Evolutionary conservation across 2,329 filamentous ascomycete genomes (phyloP).

Genomic region (Fusarium fujikuroi): DNA sequence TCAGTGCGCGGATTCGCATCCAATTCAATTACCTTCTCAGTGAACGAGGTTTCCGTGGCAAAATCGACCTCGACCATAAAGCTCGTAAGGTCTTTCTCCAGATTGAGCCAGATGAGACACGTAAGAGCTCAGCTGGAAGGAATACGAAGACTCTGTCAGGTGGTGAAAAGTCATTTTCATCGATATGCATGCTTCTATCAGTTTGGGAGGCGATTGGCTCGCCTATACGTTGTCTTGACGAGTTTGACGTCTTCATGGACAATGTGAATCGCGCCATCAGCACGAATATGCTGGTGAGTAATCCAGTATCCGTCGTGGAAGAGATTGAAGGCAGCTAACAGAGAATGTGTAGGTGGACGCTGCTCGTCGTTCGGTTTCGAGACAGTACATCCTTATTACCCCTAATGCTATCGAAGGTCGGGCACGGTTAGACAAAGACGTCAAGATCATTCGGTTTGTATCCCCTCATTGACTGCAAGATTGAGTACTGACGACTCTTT

Average conservation of each 20-base stretch:
- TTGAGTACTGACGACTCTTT: slow-evolving; percentile 39
- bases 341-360: slow-evolving; percentile 72
- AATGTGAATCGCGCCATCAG: slow-evolving; percentile 93
- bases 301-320: not conserved
- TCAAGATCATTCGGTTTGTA: slow-evolving; percentile 78
- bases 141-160: slow-evolving; percentile 93
- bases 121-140: slow-evolving; percentile 74
- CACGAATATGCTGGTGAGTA: slow-evolving; percentile 88
- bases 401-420: slow-evolving; percentile 81
- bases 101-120: slow-evolving; percentile 77
- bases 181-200: slow-evolving; percentile 89
- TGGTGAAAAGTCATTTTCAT: slow-evolving; percentile 97
- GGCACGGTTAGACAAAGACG: slow-evolving; percentile 71
- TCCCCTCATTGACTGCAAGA: not conserved
- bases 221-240: slow-evolving; percentile 92
- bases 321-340: not conserved
- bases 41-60: slow-evolving; percentile 88
- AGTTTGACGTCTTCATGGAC: slow-evolving; percentile 99
- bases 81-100: slow-evolving; percentile 80
- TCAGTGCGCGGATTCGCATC: slow-evolving; percentile 85
- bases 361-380: slow-evolving; percentile 85
- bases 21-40: slow-evolving; percentile 90
- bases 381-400: slow-evolving; percentile 96
- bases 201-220: slow-evolving; percentile 99
- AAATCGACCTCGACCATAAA: slow-evolving; percentile 80